These are phyloP conservation scores for Candida patagonica DNA, from an alignment of 805 yeast species.

Conservation along the genomic window DNA sequence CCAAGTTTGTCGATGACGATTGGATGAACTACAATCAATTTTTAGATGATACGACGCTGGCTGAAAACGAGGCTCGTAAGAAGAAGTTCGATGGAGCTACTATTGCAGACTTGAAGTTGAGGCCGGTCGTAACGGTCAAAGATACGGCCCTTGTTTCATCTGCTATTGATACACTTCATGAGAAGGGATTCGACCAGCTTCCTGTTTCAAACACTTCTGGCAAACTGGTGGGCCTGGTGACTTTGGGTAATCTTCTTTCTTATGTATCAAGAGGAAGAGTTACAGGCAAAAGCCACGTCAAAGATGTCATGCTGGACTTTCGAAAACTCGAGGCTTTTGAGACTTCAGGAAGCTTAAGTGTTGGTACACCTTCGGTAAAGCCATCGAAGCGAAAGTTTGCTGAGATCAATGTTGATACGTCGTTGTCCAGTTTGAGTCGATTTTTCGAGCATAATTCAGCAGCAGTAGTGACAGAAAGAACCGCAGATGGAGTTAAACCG, in stretches of 20 bases:
- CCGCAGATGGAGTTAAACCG: constrained; percentile 45
- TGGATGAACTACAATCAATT: constrained; percentile 80
- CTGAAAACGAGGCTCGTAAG: constrained; percentile 29
- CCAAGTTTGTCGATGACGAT: constrained; percentile 84
- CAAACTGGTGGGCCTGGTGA: constrained; percentile 64
- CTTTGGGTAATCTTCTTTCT: constrained; percentile 63
- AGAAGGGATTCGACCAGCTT: constrained; percentile 75
- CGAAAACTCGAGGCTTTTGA: constrained; percentile 50
- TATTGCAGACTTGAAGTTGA: constrained; percentile 60
- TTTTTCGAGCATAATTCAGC: constrained; percentile 80
- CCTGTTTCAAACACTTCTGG: constrained; percentile 58
- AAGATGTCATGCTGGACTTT: constrained; percentile 61
- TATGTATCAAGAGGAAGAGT: constrained; percentile 53
- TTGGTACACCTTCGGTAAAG: constrained; percentile 17
- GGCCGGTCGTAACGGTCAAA: constrained; percentile 70
- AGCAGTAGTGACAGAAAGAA: constrained; percentile 64
- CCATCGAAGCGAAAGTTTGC: constrained; percentile 58
- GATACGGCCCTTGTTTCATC: constrained; percentile 48
- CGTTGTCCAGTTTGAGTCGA: constrained; percentile 57
- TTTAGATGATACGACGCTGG: constrained; percentile 43
- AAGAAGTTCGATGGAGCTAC: constrained; percentile 42
- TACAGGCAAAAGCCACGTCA: constrained; percentile 46
- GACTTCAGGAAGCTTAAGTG: constrained; percentile 38
- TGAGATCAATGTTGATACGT: constrained; percentile 55
- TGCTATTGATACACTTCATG: constrained; percentile 61